A percentile compares a stretch with the other conserved stretches of the same genome.
These are phyloP conservation scores for Mucor sp. DNA, from an alignment of 371 early-diverging fungal species.

Conservation along the genomic window DNA sequence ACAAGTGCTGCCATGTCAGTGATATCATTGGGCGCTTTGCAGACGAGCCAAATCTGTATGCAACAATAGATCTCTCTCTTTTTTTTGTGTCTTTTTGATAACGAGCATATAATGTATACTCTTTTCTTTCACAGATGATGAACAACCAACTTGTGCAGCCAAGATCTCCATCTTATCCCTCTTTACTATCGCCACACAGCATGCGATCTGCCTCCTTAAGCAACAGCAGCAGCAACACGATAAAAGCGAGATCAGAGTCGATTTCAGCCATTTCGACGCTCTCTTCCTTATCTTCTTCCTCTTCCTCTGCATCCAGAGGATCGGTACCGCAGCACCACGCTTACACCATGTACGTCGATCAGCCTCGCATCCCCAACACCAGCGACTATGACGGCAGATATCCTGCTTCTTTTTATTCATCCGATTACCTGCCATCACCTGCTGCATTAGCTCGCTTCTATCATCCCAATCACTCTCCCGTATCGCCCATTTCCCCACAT, in stretches of 20 bases:
- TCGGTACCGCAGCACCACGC: neutral
- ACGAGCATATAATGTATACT: no score
- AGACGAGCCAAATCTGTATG: neutral
- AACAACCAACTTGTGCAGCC: neutral
- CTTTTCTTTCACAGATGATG: neutral
- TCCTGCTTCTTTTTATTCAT: neutral
- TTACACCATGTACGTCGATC: neutral
- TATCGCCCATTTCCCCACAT: neutral
- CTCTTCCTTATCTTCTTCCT: neutral
- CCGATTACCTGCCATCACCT: neutral
- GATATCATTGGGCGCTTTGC: neutral
- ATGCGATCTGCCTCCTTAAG: neutral
- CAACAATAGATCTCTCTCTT: neutral
- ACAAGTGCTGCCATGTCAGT: neutral
- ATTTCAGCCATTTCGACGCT: neutral
- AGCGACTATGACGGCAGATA: neutral
- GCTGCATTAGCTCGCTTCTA: neutral
- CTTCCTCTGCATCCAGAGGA: neutral
- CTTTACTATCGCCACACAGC: neutral
- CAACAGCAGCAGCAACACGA: neutral
- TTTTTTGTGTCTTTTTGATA: no score
- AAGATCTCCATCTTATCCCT: neutral
- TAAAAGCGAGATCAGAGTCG: neutral
- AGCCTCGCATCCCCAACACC: neutral
- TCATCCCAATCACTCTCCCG: neutral